Evolutionary conservation across 305 asterid species (phyloP).

Genomic region (Fraxinus floribunda): DNA sequence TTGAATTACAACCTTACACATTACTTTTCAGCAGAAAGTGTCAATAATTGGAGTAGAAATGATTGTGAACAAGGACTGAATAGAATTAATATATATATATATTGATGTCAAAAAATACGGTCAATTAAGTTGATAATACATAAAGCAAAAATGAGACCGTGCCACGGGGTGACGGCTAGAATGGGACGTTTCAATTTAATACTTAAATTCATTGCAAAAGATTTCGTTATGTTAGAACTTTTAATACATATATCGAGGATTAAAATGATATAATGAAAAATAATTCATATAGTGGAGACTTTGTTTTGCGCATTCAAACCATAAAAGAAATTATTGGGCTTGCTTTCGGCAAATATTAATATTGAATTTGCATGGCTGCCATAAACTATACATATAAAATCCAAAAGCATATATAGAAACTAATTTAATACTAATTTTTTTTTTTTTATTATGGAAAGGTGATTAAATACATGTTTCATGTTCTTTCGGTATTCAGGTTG

Average conservation of each 20-base stretch:
- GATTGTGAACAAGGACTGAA: not conserved
- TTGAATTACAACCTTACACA: not conserved
- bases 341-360: not conserved
- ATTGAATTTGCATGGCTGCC: not conserved
- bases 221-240: not conserved
- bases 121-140: too few species aligned
- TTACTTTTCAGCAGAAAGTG: not conserved
- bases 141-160: too few species aligned
- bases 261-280: not conserved
- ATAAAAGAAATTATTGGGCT: not conserved
- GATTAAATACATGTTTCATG: not conserved
- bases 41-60: not conserved
- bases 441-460: not conserved
- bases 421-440: not conserved
- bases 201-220: too few species aligned
- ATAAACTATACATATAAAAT: not conserved
- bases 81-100: not conserved
- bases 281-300: not conserved
- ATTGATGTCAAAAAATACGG: too few species aligned
- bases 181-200: too few species aligned
- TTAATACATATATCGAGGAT: not conserved
- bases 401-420: not conserved
- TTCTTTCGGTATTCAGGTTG: not conserved
- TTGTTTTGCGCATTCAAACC: not conserved
- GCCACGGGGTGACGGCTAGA: too few species aligned